Evolutionary conservation across 2,329 filamentous ascomycete genomes (phyloP).

Genomic region (Exophiala alcalophila): DNA sequence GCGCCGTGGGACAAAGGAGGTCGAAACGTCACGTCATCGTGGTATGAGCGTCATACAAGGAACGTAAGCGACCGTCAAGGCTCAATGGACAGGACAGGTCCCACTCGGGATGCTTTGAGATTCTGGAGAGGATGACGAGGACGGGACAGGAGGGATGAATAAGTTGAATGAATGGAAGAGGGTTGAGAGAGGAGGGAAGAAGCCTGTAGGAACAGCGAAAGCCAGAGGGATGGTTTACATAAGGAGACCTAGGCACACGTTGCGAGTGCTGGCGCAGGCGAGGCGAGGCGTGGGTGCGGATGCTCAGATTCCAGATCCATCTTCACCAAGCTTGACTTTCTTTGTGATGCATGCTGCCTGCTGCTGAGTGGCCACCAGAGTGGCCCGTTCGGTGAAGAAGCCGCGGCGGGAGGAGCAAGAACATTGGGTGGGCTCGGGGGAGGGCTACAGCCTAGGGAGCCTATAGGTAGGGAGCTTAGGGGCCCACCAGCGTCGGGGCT

Average conservation of each 20-base stretch:
- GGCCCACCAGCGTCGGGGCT: too few relatives aligned
- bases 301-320: slow-evolving; percentile 4
- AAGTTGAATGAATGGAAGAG: slow-evolving; percentile 1
- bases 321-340: slow-evolving; percentile 10
- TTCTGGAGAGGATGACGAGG: not conserved
- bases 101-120: not conserved
- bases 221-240: slow-evolving; percentile 9
- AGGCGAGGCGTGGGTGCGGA: not conserved
- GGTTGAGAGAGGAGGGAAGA: too few relatives aligned
- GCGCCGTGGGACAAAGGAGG: slow-evolving; percentile 14
- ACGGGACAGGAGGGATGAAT: not conserved
- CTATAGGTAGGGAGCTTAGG: not conserved
- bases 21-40: slow-evolving; percentile 11
- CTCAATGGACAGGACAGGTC: not conserved
- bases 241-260: too few relatives aligned
- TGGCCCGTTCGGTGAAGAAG: slow-evolving; percentile 1
- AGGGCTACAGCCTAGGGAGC: not conserved
- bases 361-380: not conserved
- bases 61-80: slow-evolving; percentile 3
- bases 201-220: too few relatives aligned
- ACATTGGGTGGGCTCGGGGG: slow-evolving; percentile 2
- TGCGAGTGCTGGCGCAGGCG: too few relatives aligned
- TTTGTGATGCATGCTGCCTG: not conserved
- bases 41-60: slow-evolving; percentile 7
- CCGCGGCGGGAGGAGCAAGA: slow-evolving; percentile 5